phyloP scores from a whole-genome alignment of 768 basidiomycete species.

The Termitomyces sp. region DNA sequence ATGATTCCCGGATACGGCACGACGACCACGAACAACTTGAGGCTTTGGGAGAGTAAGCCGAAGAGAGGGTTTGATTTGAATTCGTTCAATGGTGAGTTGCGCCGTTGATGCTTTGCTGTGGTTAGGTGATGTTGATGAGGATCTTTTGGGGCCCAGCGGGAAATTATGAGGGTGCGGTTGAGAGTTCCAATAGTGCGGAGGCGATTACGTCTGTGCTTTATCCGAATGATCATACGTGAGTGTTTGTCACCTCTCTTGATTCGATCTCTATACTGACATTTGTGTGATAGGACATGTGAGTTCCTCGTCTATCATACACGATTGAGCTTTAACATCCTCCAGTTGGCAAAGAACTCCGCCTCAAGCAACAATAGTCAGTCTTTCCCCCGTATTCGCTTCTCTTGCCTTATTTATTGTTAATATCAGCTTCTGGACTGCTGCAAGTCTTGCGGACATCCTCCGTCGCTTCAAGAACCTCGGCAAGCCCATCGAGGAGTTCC shows the following conservation, averaged over 20 bases:
- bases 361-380: constrained; percentile 88
- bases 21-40: constrained; percentile 85
- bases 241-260: constrained; percentile 16
- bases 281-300: constrained; percentile 41
- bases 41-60: constrained; percentile 81
- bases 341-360: constrained; percentile 85
- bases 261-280: background rate
- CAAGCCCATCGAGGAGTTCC: constrained; percentile 74
- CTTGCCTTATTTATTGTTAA: background rate
- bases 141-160: constrained; percentile 52
- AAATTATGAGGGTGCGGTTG: constrained; percentile 88
- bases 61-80: constrained; percentile 92
- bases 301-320: background rate
- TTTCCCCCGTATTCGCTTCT: background rate
- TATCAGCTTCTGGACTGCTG: constrained; percentile 79
- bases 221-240: constrained; percentile 86
- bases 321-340: background rate
- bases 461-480: constrained; percentile 90
- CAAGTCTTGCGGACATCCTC: constrained; percentile 84
- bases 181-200: constrained; percentile 84
- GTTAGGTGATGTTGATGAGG: background rate
- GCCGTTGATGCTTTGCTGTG: background rate
- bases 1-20: constrained; percentile 90
- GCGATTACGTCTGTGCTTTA: constrained; percentile 95
- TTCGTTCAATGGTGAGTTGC: constrained; percentile 78